These are phyloP conservation scores for Excoecaria cochinchinensis DNA, from an alignment of 345 rosid genomes.

Conservation along the genomic window DNA sequence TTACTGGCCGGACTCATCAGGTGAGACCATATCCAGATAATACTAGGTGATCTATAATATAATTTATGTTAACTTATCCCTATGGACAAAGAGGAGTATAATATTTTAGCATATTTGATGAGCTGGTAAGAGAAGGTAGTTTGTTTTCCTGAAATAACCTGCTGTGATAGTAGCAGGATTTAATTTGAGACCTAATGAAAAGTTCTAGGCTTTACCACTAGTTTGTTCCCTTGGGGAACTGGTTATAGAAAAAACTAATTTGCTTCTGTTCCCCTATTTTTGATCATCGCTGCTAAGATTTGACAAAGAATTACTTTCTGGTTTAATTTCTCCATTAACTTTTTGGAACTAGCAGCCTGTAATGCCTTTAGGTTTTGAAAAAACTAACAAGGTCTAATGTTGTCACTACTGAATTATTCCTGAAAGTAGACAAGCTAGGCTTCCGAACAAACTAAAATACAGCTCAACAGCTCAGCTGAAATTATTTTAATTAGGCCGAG, in stretches of 20 bases:
- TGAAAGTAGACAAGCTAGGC: background rate
- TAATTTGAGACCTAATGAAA: background rate
- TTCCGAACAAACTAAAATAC: background rate
- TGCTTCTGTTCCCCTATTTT: slow-evolving; percentile 1
- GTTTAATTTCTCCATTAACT: background rate
- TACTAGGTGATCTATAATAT: background rate
- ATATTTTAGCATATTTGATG: background rate
- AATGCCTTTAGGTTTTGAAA: background rate
- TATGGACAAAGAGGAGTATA: background rate
- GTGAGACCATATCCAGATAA: slow-evolving; percentile 33
- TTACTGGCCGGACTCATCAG: slow-evolving; percentile 97
- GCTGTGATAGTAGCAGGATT: background rate
- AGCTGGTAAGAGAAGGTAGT: background rate
- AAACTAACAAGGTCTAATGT: background rate
- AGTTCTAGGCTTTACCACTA: background rate
- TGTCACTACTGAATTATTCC: background rate
- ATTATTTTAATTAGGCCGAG: background rate
- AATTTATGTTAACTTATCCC: background rate
- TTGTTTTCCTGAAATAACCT: background rate
- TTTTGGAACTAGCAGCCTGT: background rate
- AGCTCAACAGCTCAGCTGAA: background rate
- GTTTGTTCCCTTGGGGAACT: background rate
- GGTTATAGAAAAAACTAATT: background rate
- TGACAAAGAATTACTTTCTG: background rate
- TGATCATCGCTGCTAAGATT: background rate